Percentiles rank a stretch among this genome's conserved stretches.
These are phyloP conservation scores for Pseudogymnoascus sp. DNA, from an alignment of 2,329 filamentous ascomycete species.

Conservation along the genomic window DNA sequence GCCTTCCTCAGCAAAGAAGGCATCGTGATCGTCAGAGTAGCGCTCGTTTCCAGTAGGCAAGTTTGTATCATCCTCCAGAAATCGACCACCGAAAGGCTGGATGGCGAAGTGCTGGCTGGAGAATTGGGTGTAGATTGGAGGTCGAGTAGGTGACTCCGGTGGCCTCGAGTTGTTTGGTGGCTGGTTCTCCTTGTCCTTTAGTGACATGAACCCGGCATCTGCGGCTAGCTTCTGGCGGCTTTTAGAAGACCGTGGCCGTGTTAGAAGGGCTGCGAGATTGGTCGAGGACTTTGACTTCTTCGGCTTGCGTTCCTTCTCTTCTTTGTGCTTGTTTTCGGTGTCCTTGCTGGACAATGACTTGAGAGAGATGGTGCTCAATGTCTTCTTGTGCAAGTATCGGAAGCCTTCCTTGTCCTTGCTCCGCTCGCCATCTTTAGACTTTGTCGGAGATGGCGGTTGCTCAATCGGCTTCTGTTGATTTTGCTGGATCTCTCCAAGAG, in stretches of 20 bases:
- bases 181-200: slow-evolving; percentile 75
- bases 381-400: slow-evolving; percentile 38
- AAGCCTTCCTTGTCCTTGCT: slow-evolving; percentile 27
- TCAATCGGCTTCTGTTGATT: slow-evolving; percentile 38
- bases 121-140: slow-evolving; percentile 78
- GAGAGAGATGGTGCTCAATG: slow-evolving; percentile 37
- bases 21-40: slow-evolving; percentile 21
- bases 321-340: slow-evolving; percentile 30
- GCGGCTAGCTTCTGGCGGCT: slow-evolving; percentile 47
- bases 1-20: slow-evolving; percentile 9
- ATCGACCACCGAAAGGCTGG: slow-evolving; percentile 32
- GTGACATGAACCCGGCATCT: slow-evolving; percentile 43
- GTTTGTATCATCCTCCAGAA: slow-evolving; percentile 29
- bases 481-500: slow-evolving; percentile 49
- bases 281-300: slow-evolving; percentile 78
- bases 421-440: slow-evolving; percentile 29
- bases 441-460: slow-evolving; percentile 33
- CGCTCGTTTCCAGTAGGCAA: slow-evolving; percentile 27
- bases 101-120: slow-evolving; percentile 32
- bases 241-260: slow-evolving; percentile 65
- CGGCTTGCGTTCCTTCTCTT: slow-evolving; percentile 47
- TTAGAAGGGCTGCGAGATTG: slow-evolving; percentile 70
- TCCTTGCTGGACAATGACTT: slow-evolving; percentile 36
- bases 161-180: slow-evolving; percentile 47
- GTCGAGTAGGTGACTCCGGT: slow-evolving; percentile 33